Percentiles rank a stretch among this genome's conserved stretches.
Conservation (phyloP, 2,329 filamentous ascomycete genomes). For the Aspergillus tamarii region DNA sequence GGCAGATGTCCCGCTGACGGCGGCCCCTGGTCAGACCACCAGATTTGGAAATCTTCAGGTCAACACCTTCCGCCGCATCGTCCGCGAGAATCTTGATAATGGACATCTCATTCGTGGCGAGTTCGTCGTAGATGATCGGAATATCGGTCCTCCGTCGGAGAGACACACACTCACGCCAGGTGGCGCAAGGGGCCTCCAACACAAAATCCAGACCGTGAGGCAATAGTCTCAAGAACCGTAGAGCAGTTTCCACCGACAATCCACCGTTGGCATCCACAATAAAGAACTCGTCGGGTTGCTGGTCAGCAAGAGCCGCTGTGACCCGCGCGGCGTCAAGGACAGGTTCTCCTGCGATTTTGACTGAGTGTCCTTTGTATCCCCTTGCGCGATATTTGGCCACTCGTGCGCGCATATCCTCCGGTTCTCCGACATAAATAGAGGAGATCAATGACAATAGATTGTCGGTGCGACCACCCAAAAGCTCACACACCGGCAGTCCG, state of each 20-base stretch:
- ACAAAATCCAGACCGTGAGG: slow-evolving; percentile 27
- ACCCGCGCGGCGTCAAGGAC: slow-evolving; percentile 17
- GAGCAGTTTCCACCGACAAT: slow-evolving; percentile 24
- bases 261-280: slow-evolving; percentile 27
- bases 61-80: slow-evolving; percentile 30
- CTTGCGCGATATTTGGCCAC: background rate
- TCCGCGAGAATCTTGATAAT: slow-evolving; percentile 26
- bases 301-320: slow-evolving; percentile 10
- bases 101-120: slow-evolving; percentile 20
- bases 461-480: slow-evolving; percentile 28
- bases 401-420: background rate
- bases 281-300: slow-evolving; percentile 22
- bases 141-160: slow-evolving; percentile 25
- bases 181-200: slow-evolving; percentile 29
- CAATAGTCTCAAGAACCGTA: slow-evolving; percentile 28
- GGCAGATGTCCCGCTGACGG: slow-evolving; percentile 26
- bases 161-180: slow-evolving; percentile 26
- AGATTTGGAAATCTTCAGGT: slow-evolving; percentile 28
- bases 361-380: slow-evolving; percentile 2
- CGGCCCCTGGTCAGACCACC: slow-evolving; percentile 23
- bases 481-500: slow-evolving; percentile 28
- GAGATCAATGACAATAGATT: slow-evolving; percentile 19
- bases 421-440: slow-evolving; percentile 7
- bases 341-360: slow-evolving; percentile 15
- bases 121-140: slow-evolving; percentile 29